Base-by-base conservation (phyloP, 2,329 filamentous ascomycete species). In the Trichoderma semiorbis region DNA sequence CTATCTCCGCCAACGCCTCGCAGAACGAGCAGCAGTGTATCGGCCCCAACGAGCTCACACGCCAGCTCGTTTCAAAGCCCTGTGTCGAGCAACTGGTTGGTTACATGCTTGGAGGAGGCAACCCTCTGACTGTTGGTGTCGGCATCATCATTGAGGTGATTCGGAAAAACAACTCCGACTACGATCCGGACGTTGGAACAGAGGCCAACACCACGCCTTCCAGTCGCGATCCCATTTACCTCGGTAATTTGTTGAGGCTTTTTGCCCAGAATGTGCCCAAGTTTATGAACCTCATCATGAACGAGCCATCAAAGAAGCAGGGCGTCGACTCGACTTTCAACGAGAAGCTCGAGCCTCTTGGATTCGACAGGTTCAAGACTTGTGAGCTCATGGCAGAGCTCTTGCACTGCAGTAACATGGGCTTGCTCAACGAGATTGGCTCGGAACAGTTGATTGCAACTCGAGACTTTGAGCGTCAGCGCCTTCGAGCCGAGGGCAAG, bases 21-120 rank as follows among this genome's bases (percentile, higher is more conserved):
- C 96, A 97, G 77, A 97, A 98, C 78, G 96, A 99, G 78, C 95
- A 98, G 80, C 96, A 95, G n/a, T 98, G 97, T 78, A 98, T 99
- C 79, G 96, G 96, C 4, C 96, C 96, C 5, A 99, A 99, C 80
- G 96, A 97, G 79, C 88, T 99, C 64, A 99, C 96, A 6, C 91
- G 96, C 53, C 94, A 99, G 82, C 87, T 99, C 5, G 96, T 99
- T 2, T 98, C 96, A 1, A 89, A 92, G 74, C 83, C 89, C 18
- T 98, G 95, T 77, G 90, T 97, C 66, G 89, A 95, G 78, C 90
- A 90, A 72, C 87, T 99, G n/a, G 93, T 98, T 72, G 85, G 88
- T 16, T 93, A 95, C 77, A 99, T 99, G 96, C 88, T 98, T 16
- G 88, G 91, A 66, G 96, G 96, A 50, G 96, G 96, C 30, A 98